Conservation (phyloP, 2,329 filamentous ascomycete genomes). For the Fusarium nodosum region DNA sequence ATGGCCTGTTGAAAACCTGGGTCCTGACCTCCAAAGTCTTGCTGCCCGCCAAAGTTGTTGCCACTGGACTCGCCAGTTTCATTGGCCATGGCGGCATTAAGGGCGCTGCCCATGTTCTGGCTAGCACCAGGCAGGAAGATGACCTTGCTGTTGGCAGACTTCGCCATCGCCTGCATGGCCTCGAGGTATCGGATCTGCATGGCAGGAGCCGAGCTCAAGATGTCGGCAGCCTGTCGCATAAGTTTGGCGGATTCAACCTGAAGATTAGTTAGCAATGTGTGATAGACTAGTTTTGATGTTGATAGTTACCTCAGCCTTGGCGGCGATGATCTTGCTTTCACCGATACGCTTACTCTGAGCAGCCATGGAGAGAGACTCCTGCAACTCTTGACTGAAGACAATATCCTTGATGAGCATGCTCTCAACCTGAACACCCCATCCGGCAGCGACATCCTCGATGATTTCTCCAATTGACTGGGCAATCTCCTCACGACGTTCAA, state of each 20-base stretch:
- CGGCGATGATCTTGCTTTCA: slow-evolving; percentile 98
- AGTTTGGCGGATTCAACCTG: slow-evolving; percentile 92
- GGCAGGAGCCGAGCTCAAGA: slow-evolving; percentile 88
- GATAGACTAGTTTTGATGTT: not conserved
- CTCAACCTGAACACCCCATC: slow-evolving; percentile 97
- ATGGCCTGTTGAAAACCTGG: slow-evolving; percentile 82
- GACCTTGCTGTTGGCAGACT: slow-evolving; percentile 89
- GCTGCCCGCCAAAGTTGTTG: slow-evolving; percentile 58
- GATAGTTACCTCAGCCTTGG: slow-evolving; percentile 79
- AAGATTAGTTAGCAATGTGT: not conserved
- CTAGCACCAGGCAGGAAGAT: slow-evolving; percentile 79
- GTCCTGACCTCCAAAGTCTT: slow-evolving; percentile 68
- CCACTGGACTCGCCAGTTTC: slow-evolving; percentile 65
- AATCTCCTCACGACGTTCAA: slow-evolving; percentile 97
- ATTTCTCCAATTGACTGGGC: slow-evolving; percentile 96
- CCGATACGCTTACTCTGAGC: slow-evolving; percentile 98
- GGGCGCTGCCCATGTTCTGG: slow-evolving; percentile 67
- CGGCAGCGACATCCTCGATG: slow-evolving; percentile 92
- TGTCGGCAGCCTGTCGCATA: slow-evolving; percentile 93
- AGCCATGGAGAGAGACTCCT: slow-evolving; percentile 97
- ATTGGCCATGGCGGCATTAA: slow-evolving; percentile 61
- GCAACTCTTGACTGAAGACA: slow-evolving; percentile 94
- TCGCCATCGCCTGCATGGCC: slow-evolving; percentile 99
- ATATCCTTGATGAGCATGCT: slow-evolving; percentile 99
- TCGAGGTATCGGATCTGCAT: slow-evolving; percentile 99